Conservation (phyloP, 345 rosid genomes). For the Tarenaya hassleriana region DNA sequence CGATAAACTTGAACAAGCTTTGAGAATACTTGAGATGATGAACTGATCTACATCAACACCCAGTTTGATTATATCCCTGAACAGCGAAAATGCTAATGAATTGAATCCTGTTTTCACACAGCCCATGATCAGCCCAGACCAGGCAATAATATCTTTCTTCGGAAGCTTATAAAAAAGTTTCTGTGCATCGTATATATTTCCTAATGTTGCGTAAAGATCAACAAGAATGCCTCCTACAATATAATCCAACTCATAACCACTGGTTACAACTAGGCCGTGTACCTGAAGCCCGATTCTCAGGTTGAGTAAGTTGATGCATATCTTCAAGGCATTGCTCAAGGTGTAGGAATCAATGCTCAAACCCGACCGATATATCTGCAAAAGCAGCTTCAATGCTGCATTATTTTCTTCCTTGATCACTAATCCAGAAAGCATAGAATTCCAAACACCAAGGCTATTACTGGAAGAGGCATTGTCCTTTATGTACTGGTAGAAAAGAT, state of each 20-base stretch:
- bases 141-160: slow-evolving; percentile 49
- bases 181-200: slow-evolving; percentile 36
- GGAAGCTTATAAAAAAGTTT: slow-evolving; percentile 44
- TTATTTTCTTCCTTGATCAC: slow-evolving; percentile 36
- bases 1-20: slow-evolving; percentile 51
- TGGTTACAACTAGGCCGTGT: slow-evolving; percentile 45
- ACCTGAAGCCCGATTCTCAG: slow-evolving; percentile 53
- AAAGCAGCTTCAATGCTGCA: slow-evolving; percentile 43
- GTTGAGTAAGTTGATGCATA: slow-evolving; percentile 46
- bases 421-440: slow-evolving; percentile 61
- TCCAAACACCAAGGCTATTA: slow-evolving; percentile 42
- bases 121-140: slow-evolving; percentile 54
- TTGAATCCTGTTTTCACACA: slow-evolving; percentile 42
- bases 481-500: slow-evolving; percentile 29
- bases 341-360: slow-evolving; percentile 51
- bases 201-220: slow-evolving; percentile 48
- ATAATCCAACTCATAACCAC: slow-evolving; percentile 51
- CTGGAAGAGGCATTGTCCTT: not conserved
- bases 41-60: slow-evolving; percentile 43
- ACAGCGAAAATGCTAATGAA: slow-evolving; percentile 38
- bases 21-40: slow-evolving; percentile 47
- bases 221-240: slow-evolving; percentile 57
- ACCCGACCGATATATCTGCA: slow-evolving; percentile 33
- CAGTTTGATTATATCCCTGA: slow-evolving; percentile 39
- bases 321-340: slow-evolving; percentile 49